These are phyloP conservation scores for Ceratorhiza oryzae-sativae DNA, from an alignment of 1,284 basidiomycete species.

Conservation along the genomic window DNA sequence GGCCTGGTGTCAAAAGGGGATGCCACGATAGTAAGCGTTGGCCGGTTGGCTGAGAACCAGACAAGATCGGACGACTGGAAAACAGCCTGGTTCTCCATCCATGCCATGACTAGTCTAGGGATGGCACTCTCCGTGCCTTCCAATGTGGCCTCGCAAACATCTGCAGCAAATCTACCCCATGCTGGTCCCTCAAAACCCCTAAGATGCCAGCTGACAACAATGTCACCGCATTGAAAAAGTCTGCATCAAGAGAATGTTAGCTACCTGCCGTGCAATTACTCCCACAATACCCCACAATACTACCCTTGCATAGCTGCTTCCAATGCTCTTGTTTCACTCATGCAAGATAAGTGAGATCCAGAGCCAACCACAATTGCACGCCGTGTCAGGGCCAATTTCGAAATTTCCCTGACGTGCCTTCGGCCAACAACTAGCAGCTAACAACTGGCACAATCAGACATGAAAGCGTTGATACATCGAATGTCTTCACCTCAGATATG, in stretches of 20 bases:
- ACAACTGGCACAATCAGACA: neutral
- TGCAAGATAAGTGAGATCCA: neutral
- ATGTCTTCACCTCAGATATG: neutral
- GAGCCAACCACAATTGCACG: neutral
- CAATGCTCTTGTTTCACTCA: neutral
- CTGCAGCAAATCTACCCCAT: too few species aligned
- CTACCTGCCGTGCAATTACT: too few species aligned
- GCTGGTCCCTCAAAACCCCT: too few species aligned
- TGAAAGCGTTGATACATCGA: neutral
- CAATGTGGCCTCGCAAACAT: neutral
- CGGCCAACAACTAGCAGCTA: neutral
- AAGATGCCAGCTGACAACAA: too few species aligned
- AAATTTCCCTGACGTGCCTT: neutral
- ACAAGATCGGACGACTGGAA: neutral
- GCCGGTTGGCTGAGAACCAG: neutral
- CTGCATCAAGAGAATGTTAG: too few species aligned
- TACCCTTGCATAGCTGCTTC: neutral
- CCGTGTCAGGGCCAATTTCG: neutral
- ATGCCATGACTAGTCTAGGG: neutral
- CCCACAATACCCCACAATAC: too few species aligned
- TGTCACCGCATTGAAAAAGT: too few species aligned
- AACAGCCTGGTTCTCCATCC: neutral
- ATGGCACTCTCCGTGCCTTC: neutral
- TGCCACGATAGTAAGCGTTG: neutral
- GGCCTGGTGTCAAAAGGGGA: neutral